Evolutionary conservation across 352 stramenopile species (phyloP), one percentile per base, ranked within the genome.

Genomic region (Pythium pyrilobum): DNA sequence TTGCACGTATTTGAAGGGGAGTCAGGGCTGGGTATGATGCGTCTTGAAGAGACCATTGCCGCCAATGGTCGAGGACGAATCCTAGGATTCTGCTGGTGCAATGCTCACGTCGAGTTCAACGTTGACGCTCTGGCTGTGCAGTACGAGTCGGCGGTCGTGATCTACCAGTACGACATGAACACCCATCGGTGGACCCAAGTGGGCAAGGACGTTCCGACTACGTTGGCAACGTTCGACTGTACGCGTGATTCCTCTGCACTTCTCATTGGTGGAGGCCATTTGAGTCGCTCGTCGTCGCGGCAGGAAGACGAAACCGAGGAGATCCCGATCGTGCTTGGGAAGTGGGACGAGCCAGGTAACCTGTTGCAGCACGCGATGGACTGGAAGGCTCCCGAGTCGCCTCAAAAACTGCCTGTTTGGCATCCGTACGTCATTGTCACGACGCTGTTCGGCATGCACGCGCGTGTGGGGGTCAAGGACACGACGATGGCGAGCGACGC

Each of bases 391-490:
- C 41, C 59, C 7, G 75, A 86, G 31, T 76, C 64, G 15, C 75
- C 76, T 5, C 80, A 91, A 51, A 87, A 93, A 47, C 68, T 89
- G 9, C 83, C 83, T 13, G 74, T 92, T 29, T 94, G 83, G 83
- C 83, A 94, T 59, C 81, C 83, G 16, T 94, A 88, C 24, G 81
- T 91, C 15, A 62, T 94, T 18, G 58, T 94, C 9, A 92, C 83
- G 25, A 94, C 83, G 28, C 66, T 94, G 11, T 94, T 91, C 41
- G 83, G 83, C 3, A 87, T 94, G 77, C 79, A 91, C 48, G 80
- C 83, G 9, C 81, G 81, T 48, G 82, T 93, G 40, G 82, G 80
- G 23, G 64, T 89, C 21, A 89, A 87, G 51, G 70, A 90, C 59
- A 91, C 81, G 10, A 71, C 63, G 34, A 69, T 94, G 42, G 80